Conservation (phyloP, 306 rosid genomes). For the Malus sylvestris region DNA sequence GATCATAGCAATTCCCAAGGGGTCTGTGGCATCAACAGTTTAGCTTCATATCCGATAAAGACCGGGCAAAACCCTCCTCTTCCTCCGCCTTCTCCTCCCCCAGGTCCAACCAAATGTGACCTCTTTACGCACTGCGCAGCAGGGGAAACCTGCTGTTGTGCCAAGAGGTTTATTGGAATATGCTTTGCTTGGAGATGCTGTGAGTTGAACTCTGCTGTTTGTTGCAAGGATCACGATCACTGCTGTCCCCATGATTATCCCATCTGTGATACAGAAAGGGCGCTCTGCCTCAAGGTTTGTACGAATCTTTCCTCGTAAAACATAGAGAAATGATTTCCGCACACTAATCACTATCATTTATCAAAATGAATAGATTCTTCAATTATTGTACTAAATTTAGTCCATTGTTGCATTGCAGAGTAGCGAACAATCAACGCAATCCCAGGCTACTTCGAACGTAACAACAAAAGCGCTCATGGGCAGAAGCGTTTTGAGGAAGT, state of each 20-base stretch:
- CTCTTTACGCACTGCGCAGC: constrained; percentile 44
- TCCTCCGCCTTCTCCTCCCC: constrained; percentile 61
- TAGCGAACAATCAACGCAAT: constrained; percentile 13
- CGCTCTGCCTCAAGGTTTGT: constrained; percentile 71
- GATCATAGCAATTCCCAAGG: constrained; percentile 51
- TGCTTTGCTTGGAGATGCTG: constrained; percentile 80
- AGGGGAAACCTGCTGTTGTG: constrained; percentile 87
- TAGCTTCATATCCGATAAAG: constrained; percentile 82
- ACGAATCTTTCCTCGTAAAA: background rate
- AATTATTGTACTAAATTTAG: too few species aligned
- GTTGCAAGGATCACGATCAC: constrained; percentile 64
- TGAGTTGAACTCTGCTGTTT: constrained; percentile 48
- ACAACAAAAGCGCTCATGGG: constrained; percentile 18
- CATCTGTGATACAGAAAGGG: constrained; percentile 42
- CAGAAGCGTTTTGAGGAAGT: constrained; percentile 18
- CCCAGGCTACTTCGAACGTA: constrained; percentile 45
- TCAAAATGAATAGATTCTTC: too few species aligned
- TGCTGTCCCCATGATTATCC: constrained; percentile 85
- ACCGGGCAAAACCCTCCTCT: constrained; percentile 69
- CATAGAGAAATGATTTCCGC: background rate
- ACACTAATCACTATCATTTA: too few species aligned
- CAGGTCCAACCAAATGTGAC: constrained; percentile 61
- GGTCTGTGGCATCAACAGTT: constrained; percentile 76
- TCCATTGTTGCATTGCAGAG: background rate
- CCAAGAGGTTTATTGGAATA: constrained; percentile 45